phyloP scores from a whole-genome alignment of 2,329 filamentous ascomycete genomes.

The Cercospora sp. region DNA sequence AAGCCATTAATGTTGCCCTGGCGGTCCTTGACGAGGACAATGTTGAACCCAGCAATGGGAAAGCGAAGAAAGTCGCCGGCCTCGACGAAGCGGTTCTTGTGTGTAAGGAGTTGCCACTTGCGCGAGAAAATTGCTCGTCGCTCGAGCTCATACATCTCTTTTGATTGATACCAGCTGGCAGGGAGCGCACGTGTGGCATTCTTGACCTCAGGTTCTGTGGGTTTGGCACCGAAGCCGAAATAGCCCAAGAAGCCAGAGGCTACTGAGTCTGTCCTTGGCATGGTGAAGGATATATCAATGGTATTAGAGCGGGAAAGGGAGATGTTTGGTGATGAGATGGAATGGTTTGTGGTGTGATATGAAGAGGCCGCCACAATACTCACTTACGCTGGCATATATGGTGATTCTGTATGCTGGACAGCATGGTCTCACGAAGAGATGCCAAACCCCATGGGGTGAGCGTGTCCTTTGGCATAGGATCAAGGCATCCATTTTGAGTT shows the following conservation, averaged over 20 bases:
- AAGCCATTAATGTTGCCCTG: slow-evolving; percentile 58
- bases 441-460: slow-evolving; percentile 21
- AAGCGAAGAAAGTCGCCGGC: slow-evolving; percentile 48
- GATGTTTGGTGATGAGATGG: background rate
- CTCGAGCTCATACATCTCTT: slow-evolving; percentile 50
- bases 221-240: slow-evolving; percentile 41
- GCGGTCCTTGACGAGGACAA: slow-evolving; percentile 55
- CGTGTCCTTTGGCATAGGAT: slow-evolving; percentile 15
- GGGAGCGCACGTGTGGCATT: slow-evolving; percentile 42
- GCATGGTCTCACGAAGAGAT: slow-evolving; percentile 15
- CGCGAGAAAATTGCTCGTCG: slow-evolving; percentile 47
- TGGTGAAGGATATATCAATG: slow-evolving; percentile 8
- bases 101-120: slow-evolving; percentile 40
- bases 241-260: slow-evolving; percentile 31
- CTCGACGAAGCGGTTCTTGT: slow-evolving; percentile 33
- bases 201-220: slow-evolving; percentile 28
- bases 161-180: slow-evolving; percentile 48
- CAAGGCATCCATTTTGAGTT: slow-evolving; percentile 11
- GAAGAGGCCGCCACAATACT: background rate
- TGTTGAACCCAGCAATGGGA: slow-evolving; percentile 57
- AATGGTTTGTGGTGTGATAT: slow-evolving; percentile 3
- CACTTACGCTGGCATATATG: slow-evolving; percentile 19
- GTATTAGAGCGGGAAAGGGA: background rate
- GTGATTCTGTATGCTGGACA: slow-evolving; percentile 4
- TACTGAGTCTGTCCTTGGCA: slow-evolving; percentile 18